phyloP scores from a whole-genome alignment of 345 rosid species.

The Atalantia buxifolia region DNA sequence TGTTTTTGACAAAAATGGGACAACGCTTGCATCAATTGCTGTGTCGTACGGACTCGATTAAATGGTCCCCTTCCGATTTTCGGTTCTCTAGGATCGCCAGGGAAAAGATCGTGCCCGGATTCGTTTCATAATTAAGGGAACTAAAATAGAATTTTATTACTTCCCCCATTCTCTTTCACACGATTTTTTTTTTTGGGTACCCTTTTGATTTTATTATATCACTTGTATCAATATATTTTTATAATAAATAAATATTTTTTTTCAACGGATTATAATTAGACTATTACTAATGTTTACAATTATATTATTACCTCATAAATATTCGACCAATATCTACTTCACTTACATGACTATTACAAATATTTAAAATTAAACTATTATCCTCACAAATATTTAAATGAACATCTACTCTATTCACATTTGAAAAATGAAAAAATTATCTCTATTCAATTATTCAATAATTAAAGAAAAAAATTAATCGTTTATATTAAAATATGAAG shows the following conservation, averaged over 20 bases:
- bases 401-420: rapidly evolving
- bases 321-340: too few species aligned
- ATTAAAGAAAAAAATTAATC: rapidly evolving
- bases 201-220: neutral
- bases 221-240: too few species aligned
- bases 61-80: neutral
- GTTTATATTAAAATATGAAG: rapidly evolving
- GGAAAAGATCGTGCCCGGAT: neutral
- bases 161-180: neutral
- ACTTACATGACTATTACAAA: rapidly evolving
- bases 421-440: rapidly evolving
- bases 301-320: too few species aligned
- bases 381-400: rapidly evolving
- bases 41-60: neutral
- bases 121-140: neutral
- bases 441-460: rapidly evolving
- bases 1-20: slow-evolving; percentile 2
- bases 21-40: neutral
- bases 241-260: too few species aligned
- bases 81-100: neutral
- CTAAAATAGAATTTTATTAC: neutral
- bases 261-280: rapidly evolving
- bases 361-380: too few species aligned
- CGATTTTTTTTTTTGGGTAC: neutral
- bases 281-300: too few species aligned